These are phyloP conservation scores for Podospora conica DNA, from an alignment of 495 filamentous ascomycete species.

Conservation along the genomic window DNA sequence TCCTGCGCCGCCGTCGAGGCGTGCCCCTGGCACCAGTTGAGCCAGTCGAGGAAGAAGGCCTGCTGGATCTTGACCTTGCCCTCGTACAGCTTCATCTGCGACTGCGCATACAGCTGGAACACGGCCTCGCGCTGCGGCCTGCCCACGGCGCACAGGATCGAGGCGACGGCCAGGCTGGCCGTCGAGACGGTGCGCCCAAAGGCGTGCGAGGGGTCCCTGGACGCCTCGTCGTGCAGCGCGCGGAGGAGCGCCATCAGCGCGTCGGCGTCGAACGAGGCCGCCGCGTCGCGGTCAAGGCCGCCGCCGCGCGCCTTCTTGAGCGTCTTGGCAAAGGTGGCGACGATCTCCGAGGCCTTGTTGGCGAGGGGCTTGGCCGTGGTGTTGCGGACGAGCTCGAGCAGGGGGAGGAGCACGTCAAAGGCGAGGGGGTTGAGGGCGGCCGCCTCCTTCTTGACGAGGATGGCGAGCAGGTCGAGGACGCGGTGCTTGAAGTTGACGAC, in stretches of 20 bases:
- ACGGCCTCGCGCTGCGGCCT: constrained; percentile 26
- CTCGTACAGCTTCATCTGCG: constrained; percentile 38
- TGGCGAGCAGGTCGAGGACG: constrained; percentile 77
- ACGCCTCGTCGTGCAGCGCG: constrained; percentile 66
- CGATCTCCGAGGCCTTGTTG: constrained; percentile 61
- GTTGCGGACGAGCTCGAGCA: constrained; percentile 38
- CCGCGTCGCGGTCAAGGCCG: constrained; percentile 25
- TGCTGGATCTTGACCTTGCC: constrained; percentile 43
- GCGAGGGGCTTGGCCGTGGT: constrained; percentile 66
- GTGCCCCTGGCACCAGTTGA: constrained; percentile 54
- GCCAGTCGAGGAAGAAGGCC: constrained; percentile 47
- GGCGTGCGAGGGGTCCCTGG: constrained; percentile 47
- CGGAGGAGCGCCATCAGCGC: constrained; percentile 52
- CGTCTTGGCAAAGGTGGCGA: constrained; percentile 63
- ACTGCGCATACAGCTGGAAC: constrained; percentile 37
- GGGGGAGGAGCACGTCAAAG: constrained; percentile 61
- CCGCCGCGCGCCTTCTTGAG: constrained; percentile 50
- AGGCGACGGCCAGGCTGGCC: constrained; percentile 44
- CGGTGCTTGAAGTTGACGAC: constrained; percentile 94
- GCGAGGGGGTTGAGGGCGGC: constrained; percentile 54
- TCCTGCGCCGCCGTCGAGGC: constrained; percentile 19
- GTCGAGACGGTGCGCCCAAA: constrained; percentile 45
- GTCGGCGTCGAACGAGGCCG: constrained; percentile 19
- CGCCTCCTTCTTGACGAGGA: constrained; percentile 77
- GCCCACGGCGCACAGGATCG: constrained; percentile 31